A percentile compares a stretch with the other conserved stretches of the same genome.
phyloP scores from a whole-genome alignment of 116 monocot species.

The Dioscorea cayenensis region DNA sequence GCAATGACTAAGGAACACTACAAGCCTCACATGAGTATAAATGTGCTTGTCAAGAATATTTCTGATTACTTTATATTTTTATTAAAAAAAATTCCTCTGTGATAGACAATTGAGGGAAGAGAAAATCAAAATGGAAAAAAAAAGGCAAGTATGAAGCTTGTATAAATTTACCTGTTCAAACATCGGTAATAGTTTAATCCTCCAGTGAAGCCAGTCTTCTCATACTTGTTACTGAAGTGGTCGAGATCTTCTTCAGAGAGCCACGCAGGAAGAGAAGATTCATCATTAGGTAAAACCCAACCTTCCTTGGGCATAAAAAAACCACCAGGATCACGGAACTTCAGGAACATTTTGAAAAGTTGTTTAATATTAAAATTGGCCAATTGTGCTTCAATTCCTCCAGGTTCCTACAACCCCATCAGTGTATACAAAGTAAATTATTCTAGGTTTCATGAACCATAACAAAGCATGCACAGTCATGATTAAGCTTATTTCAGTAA shows the following conservation, averaged over 20 bases:
- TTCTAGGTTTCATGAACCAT: neutral
- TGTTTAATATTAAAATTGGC: neutral
- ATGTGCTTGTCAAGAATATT: no score
- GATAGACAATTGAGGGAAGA: no score
- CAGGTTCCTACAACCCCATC: conserved; percentile 7
- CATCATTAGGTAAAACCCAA: conserved; percentile 1
- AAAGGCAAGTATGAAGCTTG: neutral
- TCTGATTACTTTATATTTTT: no score
- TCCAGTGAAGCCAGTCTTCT: conserved; percentile 15
- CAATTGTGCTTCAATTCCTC: conserved; percentile 15
- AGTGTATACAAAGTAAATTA: neutral
- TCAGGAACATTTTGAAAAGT: conserved; percentile 1
- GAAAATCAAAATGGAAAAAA: no score
- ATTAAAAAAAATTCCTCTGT: no score
- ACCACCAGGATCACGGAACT: neutral
- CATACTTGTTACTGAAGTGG: conserved; percentile 8
- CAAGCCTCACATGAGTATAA: no score
- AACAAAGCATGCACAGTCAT: no score
- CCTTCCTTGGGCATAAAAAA: conserved; percentile 7
- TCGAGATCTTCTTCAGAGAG: conserved; percentile 11
- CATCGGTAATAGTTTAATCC: conserved; percentile 10
- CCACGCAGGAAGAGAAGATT: conserved; percentile 8
- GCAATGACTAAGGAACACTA: no score
- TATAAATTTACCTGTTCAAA: conserved; percentile 4
- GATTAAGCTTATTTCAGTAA: no score